These are phyloP conservation scores for Phytophthora nicotianae DNA, from an alignment of 352 stramenopile genomes.

Conservation along the genomic window DNA sequence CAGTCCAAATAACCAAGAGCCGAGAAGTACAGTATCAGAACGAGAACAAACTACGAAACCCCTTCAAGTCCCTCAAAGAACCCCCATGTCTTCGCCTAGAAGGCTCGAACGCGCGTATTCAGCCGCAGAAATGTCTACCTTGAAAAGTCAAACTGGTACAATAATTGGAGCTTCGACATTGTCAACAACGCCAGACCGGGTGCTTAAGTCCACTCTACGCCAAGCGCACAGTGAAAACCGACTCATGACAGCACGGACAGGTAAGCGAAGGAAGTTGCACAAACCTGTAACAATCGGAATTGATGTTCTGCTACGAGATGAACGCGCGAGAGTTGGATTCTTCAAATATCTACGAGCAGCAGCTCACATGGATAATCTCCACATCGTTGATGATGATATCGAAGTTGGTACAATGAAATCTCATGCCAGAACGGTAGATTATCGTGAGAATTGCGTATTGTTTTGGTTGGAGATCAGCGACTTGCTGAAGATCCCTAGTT, in stretches of 20 bases:
- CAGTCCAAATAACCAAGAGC: background rate
- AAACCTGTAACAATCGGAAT: conserved; percentile 48
- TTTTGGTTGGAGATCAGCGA: conserved; percentile 77
- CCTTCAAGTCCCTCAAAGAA: background rate
- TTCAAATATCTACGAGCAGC: conserved; percentile 58
- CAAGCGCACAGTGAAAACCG: conserved; percentile 28
- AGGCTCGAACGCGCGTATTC: conserved; percentile 19
- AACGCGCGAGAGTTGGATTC: conserved; percentile 57
- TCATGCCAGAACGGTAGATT: conserved; percentile 45
- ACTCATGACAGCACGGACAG: background rate
- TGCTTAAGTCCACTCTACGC: conserved; percentile 19
- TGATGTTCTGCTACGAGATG: conserved; percentile 61
- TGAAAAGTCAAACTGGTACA: background rate
- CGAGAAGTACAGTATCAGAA: background rate
- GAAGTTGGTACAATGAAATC: conserved; percentile 1
- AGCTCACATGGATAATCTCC: conserved; percentile 42
- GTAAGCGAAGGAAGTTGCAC: conserved; percentile 22
- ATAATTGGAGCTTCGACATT: conserved; percentile 5
- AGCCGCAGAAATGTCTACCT: conserved; percentile 2
- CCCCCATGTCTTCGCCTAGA: background rate
- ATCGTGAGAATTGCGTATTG: conserved; percentile 65
- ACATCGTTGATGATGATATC: conserved; percentile 13
- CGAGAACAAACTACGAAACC: background rate
- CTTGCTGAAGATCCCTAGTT: conserved; percentile 62
- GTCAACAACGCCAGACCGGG: conserved; percentile 6